Base-by-base conservation (phyloP, 2,329 filamentous ascomycete species). In the Neofusicoccum laricinum region DNA sequence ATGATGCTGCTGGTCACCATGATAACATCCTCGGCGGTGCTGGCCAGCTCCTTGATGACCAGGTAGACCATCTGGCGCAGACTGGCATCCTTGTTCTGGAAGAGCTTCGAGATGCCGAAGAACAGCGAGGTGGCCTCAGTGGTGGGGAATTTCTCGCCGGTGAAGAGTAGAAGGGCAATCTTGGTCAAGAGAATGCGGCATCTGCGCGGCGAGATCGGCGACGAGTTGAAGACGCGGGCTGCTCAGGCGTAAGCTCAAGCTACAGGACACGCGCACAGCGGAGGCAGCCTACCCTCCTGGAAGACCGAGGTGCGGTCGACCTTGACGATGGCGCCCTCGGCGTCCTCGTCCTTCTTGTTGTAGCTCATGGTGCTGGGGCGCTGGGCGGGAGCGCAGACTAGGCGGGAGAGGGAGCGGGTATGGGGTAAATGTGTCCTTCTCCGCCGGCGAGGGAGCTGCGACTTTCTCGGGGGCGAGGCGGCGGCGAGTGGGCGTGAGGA, bases 1-100 rank as follows among this genome's bases (percentile, higher is more conserved):
- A 98, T 99, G 72, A 99, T 97, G 71, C 94, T 97, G 80, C 92
- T 96, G 17, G 95, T 99, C 67, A 97, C 95, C 95, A 99, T 98
- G 77, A 99, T 99, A 69, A 97, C 96, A 84, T 99, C 95, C 82
- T 98, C 93, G 65, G 95, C 95, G 25, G 93, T 97, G 78, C 89
- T 88, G 70, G 94, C 92, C 73, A 99, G 85, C 85, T 99, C 95
- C 87, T 98, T 99, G 83, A 98, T 92, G 76, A 97, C 89, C 70
- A 98, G 85, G 82, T 98, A 96, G 59, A 99, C 94, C 93, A 98
- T 97, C 84, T 99, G 95, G 74, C 95, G 92, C 76, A 99, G 85
- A 72, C 92, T 94, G 73, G 93, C 91, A 89, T 99, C 95, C 81
- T 97, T 98, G 82, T 98, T 98, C 84, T 98, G 94, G 86, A 99